phyloP scores from a whole-genome alignment of 495 filamentous ascomycete species.

The Aspergillus olivimuriae region DNA sequence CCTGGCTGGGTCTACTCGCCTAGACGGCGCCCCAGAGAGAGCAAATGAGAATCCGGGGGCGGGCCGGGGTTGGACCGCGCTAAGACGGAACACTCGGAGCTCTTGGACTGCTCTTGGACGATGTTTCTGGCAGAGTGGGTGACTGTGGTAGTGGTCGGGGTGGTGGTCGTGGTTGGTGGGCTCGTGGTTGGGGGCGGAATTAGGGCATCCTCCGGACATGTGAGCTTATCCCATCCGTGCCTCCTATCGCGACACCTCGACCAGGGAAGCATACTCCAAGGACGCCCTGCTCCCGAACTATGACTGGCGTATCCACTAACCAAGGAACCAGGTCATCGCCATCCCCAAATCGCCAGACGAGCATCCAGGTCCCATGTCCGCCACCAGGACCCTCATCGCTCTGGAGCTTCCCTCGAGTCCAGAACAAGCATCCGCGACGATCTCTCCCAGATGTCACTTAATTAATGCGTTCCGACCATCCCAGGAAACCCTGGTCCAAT shows the following conservation, averaged over 20 bases:
- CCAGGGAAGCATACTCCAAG: no score
- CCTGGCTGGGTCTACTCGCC: background rate
- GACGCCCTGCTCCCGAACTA: no score
- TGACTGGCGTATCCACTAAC: no score
- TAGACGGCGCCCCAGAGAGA: conserved; percentile 5
- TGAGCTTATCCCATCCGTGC: no score
- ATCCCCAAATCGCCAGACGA: no score
- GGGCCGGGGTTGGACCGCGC: conserved; percentile 9
- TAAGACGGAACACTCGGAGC: conserved; percentile 5
- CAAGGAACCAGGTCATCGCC: no score
- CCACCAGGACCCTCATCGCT: background rate
- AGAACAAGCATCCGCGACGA: conserved; percentile 8
- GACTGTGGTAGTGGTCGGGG: background rate
- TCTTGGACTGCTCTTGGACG: conserved; percentile 2
- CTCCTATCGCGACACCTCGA: no score
- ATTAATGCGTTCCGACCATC: background rate
- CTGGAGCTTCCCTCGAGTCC: background rate
- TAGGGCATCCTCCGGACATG: no score
- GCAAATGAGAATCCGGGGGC: conserved; percentile 24
- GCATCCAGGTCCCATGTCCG: background rate
- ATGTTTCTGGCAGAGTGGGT: background rate
- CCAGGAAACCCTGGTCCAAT: conserved; percentile 1
- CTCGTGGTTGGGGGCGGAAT: no score
- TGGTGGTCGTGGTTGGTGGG: no score
- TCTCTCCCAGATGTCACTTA: conserved; percentile 3